Conservation (phyloP, 2,329 filamentous ascomycete species). For the Pyrenophora teres region DNA sequence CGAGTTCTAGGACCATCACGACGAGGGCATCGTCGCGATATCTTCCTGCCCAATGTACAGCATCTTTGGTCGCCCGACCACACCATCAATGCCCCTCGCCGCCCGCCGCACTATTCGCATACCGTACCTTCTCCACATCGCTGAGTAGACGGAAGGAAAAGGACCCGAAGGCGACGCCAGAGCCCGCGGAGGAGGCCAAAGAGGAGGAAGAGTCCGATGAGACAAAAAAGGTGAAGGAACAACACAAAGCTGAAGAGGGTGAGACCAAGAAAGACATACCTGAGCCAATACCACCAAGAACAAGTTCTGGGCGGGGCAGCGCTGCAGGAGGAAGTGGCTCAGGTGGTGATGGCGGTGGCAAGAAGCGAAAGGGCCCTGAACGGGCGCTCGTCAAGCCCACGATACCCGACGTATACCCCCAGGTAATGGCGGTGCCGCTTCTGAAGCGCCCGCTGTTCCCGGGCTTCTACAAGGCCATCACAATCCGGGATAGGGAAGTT, state of each 20-base stretch:
- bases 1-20: constrained; percentile 42
- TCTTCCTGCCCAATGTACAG: constrained; percentile 40
- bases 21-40: constrained; percentile 31
- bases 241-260: constrained; percentile 48
- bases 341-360: constrained; percentile 63
- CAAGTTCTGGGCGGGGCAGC: constrained; percentile 63
- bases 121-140: constrained; percentile 49
- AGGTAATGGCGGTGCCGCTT: constrained; percentile 96
- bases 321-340: constrained; percentile 58
- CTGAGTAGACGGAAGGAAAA: constrained; percentile 61
- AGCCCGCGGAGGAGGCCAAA: constrained; percentile 49
- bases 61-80: constrained; percentile 30
- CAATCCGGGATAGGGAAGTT: constrained; percentile 90
- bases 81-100: constrained; percentile 33
- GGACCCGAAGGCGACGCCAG: constrained; percentile 53
- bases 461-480: constrained; percentile 98
- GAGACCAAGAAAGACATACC: constrained; percentile 55
- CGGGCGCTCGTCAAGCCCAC: constrained; percentile 82
- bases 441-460: constrained; percentile 92
- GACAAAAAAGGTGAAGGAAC: constrained; percentile 48
- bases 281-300: constrained; percentile 57
- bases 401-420: constrained; percentile 93
- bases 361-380: constrained; percentile 74
- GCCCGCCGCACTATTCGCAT: constrained; percentile 40
- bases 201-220: constrained; percentile 52